Base-by-base conservation (phyloP, 2,329 filamentous ascomycete genomes). In the Alternaria sp. region DNA sequence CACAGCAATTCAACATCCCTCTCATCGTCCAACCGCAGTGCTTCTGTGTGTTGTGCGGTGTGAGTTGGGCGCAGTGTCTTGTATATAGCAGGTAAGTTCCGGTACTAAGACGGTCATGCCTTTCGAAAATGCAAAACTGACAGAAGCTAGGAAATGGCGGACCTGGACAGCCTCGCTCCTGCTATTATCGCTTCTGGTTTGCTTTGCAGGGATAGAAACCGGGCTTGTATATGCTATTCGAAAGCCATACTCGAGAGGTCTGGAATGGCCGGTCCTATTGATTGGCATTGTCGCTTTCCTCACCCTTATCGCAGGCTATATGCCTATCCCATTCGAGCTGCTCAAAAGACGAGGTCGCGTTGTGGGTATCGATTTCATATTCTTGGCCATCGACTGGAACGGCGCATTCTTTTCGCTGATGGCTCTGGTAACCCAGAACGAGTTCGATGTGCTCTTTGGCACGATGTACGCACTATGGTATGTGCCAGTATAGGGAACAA, bases 361-460 rank as follows among this genome's bases (percentile, higher is more conserved):
- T 1, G 79, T 88, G 22, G 87, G 87, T 0, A 83, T 88, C 54
- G 87, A 82, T 52, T 83, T 81, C 68, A 66, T 86, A 0, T 89
- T 89, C 65, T 70, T 89, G 5, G 71, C 76, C 0, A 85, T 88
- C 65, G 87, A 89, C 67, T 87, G 83, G 64, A 68, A 81, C 2
- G 87, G 87, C 0, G 87, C 86, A 0, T 81, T 89, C 53, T 88
- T 89, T 71, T 88, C 86, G 0, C 80, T 89, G 14, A 82, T 89
- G 79, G 84, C 86, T 0, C 74, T 88, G 5, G 86, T 84, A 39
- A 85, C 83, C 0, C 86, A 89, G 65, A 81, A 82, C 11, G 82
- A 81, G 1, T 88, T 89, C 66, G 87, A 89, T 64, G 74, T 86
- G 3, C 72, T 89, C 0, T 87, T 86, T 7, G 86, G 86, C 0